Percentiles rank a stretch among this genome's conserved stretches.
Conservation (phyloP, 75 land plant species). For the Picea glauca region DNA sequence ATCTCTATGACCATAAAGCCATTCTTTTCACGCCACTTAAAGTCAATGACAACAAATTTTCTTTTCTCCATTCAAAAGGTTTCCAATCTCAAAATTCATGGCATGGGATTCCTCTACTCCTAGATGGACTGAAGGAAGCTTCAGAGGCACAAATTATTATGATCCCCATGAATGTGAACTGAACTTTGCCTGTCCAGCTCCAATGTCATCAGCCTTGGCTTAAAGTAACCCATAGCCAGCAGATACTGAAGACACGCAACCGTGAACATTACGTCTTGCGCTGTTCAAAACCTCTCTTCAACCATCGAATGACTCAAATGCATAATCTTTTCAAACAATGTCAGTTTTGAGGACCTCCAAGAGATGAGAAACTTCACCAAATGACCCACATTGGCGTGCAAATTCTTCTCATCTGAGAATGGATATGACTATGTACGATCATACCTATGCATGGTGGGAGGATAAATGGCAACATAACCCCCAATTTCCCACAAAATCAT, state of each 20-base stretch:
- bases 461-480: slow-evolving; percentile 35
- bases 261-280: slow-evolving; percentile 69
- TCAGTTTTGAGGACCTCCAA: too few relatives aligned
- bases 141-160: slow-evolving; percentile 72
- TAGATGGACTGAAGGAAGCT: slow-evolving; percentile 82
- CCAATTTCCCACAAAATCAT: slow-evolving; percentile 87
- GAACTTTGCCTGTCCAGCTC: slow-evolving; percentile 58
- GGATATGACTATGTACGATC: slow-evolving; percentile 21
- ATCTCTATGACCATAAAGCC: slow-evolving; percentile 74
- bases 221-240: slow-evolving; percentile 82
- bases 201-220: slow-evolving; percentile 72
- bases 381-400: slow-evolving; percentile 73
- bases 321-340: too few relatives aligned
- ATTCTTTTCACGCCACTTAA: too few relatives aligned
- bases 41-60: too few relatives aligned
- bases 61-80: slow-evolving; percentile 78
- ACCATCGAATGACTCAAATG: slow-evolving; percentile 42
- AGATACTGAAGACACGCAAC: slow-evolving; percentile 95
- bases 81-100: slow-evolving; percentile 8
- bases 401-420: slow-evolving; percentile 85
- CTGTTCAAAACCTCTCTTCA: slow-evolving; percentile 82
- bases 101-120: slow-evolving; percentile 79
- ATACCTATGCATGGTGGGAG: slow-evolving; percentile 63
- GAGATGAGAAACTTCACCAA: slow-evolving; percentile 27
- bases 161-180: slow-evolving; percentile 59